Base-by-base conservation (phyloP, 192 early-diverging fungal species). In the Gryganskiella cystojenkinii region DNA sequence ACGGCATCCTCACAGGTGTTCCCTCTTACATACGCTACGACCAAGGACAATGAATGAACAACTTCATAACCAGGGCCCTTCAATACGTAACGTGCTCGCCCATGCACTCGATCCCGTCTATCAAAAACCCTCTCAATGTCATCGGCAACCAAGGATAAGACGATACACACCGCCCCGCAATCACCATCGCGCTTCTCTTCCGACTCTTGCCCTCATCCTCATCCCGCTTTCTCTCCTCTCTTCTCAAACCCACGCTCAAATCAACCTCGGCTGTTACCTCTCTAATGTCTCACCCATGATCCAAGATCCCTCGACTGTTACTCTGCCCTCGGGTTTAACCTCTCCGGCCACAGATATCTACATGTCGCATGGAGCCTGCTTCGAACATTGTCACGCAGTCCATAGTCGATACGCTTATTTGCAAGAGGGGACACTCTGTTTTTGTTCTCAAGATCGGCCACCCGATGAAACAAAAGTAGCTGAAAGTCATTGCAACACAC, bases 291-390 rank as follows among this genome's bases (percentile, higher is more conserved):
- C 19, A 27, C 22, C 6, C 5, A 11, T 11, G 40, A 15, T 28
- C n/a, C n/a, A n/a, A n/a, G n/a, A n/a, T 8, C 25, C 2, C 30
- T 35, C 42, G 4, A 28, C 49, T 14, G 22, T 22, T 14, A 13
- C 27, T 8, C 8, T 42, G 35, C 31, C 31, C 17, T 33, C 66
- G 35, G 45, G 35, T 0, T 35, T 52, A 0, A 53, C 71, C 11
- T 42, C 71, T 7, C 42, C 63, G 0, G 37, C 25, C 37, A 17
- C 31, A 9, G 71, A 74, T 13, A 66, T 74, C 37, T 74, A 66
- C 51, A 74, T 74, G 71, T 66, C 71, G 7, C 63, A 66, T 19
- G 71, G 63, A 6, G 27, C 43, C 2, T 74, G 71, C 40, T 46
- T n/a, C 28, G 56, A 57, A 9, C 61, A 65, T n/a, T 74, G 71